A percentile compares a stretch with the other conserved stretches of the same genome.
These are phyloP conservation scores for Cryphonectria japonica DNA, from an alignment of 2,329 filamentous ascomycete species.

Conservation along the genomic window DNA sequence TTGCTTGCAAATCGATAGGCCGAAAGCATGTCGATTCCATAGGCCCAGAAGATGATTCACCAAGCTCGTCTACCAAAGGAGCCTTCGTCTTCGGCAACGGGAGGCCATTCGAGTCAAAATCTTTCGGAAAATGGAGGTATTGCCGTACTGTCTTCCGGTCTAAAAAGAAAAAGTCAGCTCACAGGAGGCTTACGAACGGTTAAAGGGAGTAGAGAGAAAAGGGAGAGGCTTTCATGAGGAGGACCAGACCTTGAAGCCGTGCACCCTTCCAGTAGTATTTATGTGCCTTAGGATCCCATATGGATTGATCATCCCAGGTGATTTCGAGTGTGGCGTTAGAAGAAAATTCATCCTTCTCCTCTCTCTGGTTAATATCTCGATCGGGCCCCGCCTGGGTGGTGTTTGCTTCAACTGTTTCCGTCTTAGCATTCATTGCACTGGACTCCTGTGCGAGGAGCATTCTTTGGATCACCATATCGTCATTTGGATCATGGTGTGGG, in stretches of 20 bases:
- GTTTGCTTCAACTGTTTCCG: neutral
- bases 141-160: neutral
- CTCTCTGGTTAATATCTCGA: no score
- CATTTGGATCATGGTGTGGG: neutral
- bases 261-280: no score
- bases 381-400: no score
- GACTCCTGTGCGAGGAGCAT: neutral
- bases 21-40: no score
- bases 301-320: neutral
- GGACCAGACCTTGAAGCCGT: neutral
- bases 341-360: no score
- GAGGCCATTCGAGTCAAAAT: neutral
- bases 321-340: no score
- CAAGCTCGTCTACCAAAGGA: neutral
- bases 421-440: neutral
- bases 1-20: no score
- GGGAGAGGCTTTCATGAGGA: neutral
- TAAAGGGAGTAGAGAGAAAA: neutral
- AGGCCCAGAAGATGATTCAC: no score
- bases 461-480: neutral
- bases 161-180: neutral
- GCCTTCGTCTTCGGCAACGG: neutral
- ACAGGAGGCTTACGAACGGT: neutral
- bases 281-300: neutral
- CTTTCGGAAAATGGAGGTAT: neutral